phyloP scores from a whole-genome alignment of 306 rosid genomes.

The Vigna mungo region DNA sequence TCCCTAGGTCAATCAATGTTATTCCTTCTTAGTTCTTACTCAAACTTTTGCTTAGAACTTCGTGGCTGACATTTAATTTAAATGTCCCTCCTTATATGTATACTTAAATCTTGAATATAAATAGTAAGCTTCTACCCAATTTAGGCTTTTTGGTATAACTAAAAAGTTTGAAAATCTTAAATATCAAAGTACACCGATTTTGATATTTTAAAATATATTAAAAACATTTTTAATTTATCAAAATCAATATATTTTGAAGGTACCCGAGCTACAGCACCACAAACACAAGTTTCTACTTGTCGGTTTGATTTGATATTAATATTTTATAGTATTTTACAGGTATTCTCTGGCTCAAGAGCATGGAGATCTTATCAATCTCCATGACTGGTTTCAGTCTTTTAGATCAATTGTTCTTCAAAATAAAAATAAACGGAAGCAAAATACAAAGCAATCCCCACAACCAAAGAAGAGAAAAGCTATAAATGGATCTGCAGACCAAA shows the following conservation, averaged over 20 bases:
- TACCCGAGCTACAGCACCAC: no score
- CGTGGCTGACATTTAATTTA: constrained; percentile 12
- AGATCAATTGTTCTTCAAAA: constrained; percentile 59
- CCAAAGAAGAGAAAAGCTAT: constrained; percentile 68
- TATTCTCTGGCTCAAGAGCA: constrained; percentile 87
- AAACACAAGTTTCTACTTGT: constrained; percentile 3
- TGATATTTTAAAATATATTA: no score
- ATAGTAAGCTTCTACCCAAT: neutral
- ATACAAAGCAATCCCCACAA: constrained; percentile 62
- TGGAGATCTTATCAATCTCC: constrained; percentile 96
- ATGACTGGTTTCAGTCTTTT: constrained; percentile 93
- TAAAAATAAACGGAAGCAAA: constrained; percentile 62
- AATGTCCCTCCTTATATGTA: neutral
- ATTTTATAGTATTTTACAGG: constrained; percentile 49
- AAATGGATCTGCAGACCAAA: constrained; percentile 59
- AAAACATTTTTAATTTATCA: no score
- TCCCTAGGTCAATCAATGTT: constrained; percentile 25
- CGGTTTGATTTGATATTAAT: constrained; percentile 30
- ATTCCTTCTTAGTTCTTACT: constrained; percentile 12
- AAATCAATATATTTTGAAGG: no score
- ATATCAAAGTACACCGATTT: no score
- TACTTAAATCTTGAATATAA: constrained; percentile 18
- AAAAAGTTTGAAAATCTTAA: no score
- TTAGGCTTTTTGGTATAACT: no score
- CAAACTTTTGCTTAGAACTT: neutral